These are phyloP conservation scores for Sclerotinia subarctica DNA, from an alignment of 2,329 filamentous ascomycete species.

Conservation along the genomic window DNA sequence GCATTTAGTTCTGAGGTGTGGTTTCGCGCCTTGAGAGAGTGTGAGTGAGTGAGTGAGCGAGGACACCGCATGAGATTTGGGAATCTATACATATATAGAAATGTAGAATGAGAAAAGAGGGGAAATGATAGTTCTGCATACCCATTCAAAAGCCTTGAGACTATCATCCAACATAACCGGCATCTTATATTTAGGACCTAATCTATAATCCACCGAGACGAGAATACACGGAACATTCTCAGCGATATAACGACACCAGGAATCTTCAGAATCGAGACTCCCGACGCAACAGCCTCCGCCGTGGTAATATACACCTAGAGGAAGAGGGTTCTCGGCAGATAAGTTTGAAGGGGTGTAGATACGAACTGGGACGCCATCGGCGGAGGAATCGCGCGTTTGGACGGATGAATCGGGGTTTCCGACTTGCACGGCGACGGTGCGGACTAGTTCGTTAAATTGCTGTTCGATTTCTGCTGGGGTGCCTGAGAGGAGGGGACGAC, in stretches of 20 bases:
- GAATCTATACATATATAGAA: no score
- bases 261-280: conserved; percentile 60
- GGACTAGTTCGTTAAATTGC: conserved; percentile 25
- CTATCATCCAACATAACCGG: conserved; percentile 14
- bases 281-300: conserved; percentile 60
- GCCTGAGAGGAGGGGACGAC: conserved; percentile 26
- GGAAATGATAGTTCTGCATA: background rate
- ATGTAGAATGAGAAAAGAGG: background rate
- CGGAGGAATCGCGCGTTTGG: conserved; percentile 22
- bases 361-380: conserved; percentile 29
- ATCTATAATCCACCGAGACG: conserved; percentile 55
- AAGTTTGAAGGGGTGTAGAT: conserved; percentile 29
- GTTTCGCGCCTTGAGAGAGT: conserved; percentile 22
- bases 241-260: conserved; percentile 54
- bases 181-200: background rate
- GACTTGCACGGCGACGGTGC: conserved; percentile 23
- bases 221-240: conserved; percentile 50
- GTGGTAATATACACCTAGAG: conserved; percentile 55
- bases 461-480: conserved; percentile 23
- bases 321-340: conserved; percentile 28
- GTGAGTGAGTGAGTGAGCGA: background rate
- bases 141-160: conserved; percentile 7
- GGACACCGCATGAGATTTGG: background rate
- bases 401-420: conserved; percentile 26
- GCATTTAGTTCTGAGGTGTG: conserved; percentile 24